A percentile compares a stretch with the other conserved stretches of the same genome.
These are phyloP conservation scores for Mariannaea elegans DNA, from an alignment of 2,329 filamentous ascomycete genomes.

Conservation along the genomic window DNA sequence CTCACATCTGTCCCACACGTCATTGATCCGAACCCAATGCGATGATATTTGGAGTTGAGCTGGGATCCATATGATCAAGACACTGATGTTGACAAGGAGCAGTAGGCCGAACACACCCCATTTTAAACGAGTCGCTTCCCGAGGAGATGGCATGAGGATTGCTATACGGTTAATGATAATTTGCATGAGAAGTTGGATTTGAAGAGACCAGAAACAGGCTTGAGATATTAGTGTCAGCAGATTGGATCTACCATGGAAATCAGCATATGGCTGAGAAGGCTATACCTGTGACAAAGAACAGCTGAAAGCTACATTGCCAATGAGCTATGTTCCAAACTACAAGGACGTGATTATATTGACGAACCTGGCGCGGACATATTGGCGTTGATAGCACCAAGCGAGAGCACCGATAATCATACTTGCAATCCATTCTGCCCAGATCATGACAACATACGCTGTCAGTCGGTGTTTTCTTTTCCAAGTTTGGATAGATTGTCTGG, in stretches of 20 bases:
- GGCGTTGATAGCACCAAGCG: background rate
- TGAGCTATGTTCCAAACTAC: no score
- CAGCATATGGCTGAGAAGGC: background rate
- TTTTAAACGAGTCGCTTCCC: background rate
- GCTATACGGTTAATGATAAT: conserved; percentile 59
- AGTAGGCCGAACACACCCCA: conserved; percentile 5
- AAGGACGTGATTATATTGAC: background rate
- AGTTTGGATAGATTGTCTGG: background rate
- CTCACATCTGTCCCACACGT: conserved; percentile 14
- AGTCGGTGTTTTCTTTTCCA: background rate
- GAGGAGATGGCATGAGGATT: background rate
- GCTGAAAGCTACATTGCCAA: conserved; percentile 38
- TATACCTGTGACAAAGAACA: conserved; percentile 37
- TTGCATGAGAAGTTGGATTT: conserved; percentile 34
- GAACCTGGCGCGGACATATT: conserved; percentile 27
- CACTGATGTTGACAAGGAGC: conserved; percentile 13
- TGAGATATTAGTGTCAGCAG: conserved; percentile 20
- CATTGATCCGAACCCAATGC: conserved; percentile 9
- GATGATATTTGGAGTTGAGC: conserved; percentile 17
- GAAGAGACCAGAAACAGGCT: conserved; percentile 23
- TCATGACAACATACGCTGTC: background rate
- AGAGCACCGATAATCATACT: conserved; percentile 1
- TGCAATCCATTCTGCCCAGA: conserved; percentile 7
- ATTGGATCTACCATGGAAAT: background rate
- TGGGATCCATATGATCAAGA: conserved; percentile 19